Conservation (phyloP, 495 filamentous ascomycete genomes). For the Daldinia bambusicola region DNA sequence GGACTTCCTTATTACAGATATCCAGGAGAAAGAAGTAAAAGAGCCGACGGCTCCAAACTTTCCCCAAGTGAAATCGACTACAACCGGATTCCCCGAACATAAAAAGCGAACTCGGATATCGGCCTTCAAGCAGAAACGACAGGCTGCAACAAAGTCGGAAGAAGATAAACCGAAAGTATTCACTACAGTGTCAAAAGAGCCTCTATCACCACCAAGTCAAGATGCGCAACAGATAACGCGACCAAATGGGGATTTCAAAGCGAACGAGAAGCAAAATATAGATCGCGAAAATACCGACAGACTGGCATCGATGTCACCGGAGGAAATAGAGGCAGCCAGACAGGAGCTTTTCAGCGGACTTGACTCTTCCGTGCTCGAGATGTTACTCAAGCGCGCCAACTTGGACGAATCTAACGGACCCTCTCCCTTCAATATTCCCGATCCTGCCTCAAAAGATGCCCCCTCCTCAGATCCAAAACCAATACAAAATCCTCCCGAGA, state of each 20-base stretch:
- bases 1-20: constrained; percentile 74
- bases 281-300: constrained; percentile 81
- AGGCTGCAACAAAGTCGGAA: constrained; percentile 32
- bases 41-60: constrained; percentile 70
- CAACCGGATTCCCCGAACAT: constrained; percentile 86
- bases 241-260: constrained; percentile 41
- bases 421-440: constrained; percentile 51
- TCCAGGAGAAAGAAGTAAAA: constrained; percentile 74
- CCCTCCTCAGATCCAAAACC: constrained; percentile 4
- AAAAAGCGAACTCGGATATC: constrained; percentile 78
- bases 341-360: constrained; percentile 77
- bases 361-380: constrained; percentile 76
- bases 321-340: constrained; percentile 80
- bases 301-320: constrained; percentile 80
- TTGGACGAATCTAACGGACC: constrained; percentile 69
- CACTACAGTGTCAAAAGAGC: constrained; percentile 23
- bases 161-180: constrained; percentile 25
- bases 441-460: constrained; percentile 18
- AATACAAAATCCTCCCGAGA: constrained; percentile 29
- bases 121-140: constrained; percentile 78
- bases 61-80: constrained; percentile 65
- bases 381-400: constrained; percentile 79
- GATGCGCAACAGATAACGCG: constrained; percentile 11
- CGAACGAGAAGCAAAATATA: constrained; percentile 74
- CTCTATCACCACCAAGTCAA: constrained; percentile 3